Evolutionary conservation across 106 monocot genomes (phyloP).

Genomic region (Dioscorea dumetorum): DNA sequence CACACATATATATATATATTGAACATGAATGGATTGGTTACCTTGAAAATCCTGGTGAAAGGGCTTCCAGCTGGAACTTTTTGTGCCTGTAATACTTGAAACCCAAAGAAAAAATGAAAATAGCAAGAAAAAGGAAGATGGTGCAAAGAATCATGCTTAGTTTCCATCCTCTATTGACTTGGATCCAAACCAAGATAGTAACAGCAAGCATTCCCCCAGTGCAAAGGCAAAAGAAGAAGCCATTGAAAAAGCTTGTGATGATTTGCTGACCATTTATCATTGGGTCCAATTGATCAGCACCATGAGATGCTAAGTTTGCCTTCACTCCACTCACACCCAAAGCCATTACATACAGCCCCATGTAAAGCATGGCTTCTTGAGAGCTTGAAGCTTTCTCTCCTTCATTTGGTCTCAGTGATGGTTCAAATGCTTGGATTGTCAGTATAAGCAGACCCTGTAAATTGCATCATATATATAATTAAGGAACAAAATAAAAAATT

Average conservation of each 20-base stretch:
- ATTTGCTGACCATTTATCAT: neutral
- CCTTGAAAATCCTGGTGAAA: slow-evolving; percentile 24
- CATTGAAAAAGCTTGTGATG: slow-evolving; percentile 26
- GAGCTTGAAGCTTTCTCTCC: slow-evolving; percentile 1
- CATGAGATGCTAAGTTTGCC: slow-evolving; percentile 19
- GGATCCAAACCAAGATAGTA: slow-evolving; percentile 25
- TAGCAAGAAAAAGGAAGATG: neutral
- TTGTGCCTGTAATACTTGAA: slow-evolving; percentile 6
- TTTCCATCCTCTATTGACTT: slow-evolving; percentile 20
- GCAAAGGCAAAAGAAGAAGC: slow-evolving; percentile 28
- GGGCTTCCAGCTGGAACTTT: slow-evolving; percentile 24
- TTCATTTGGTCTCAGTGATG: slow-evolving; percentile 5
- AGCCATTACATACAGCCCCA: slow-evolving; percentile 19
- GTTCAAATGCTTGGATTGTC: slow-evolving; percentile 16
- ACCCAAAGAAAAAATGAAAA: slow-evolving; percentile 7
- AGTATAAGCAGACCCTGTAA: slow-evolving; percentile 11
- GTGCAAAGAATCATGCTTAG: slow-evolving; percentile 15
- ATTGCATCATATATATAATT: too few relatives aligned
- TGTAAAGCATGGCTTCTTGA: slow-evolving; percentile 17
- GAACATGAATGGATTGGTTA: neutral
- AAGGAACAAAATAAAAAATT: too few relatives aligned
- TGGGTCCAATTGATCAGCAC: slow-evolving; percentile 23
- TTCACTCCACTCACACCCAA: slow-evolving; percentile 21
- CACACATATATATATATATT: neutral
- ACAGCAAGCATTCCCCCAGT: slow-evolving; percentile 20